Evolutionary conservation across 1,284 basidiomycete species (phyloP).

Genomic region (Fereydounia khargensis): DNA sequence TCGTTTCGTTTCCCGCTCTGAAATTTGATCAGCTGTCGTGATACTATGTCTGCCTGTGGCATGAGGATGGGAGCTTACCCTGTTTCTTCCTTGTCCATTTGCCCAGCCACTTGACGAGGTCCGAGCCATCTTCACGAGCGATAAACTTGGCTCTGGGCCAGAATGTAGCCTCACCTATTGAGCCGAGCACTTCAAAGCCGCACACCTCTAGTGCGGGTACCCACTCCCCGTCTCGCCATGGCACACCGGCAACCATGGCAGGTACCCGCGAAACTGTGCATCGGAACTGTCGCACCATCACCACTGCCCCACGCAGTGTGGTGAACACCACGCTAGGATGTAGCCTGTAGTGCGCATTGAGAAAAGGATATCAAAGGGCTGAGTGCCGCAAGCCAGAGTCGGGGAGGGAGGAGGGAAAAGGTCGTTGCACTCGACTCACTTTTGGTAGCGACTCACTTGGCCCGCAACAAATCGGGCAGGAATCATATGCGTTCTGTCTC

Average conservation of each 20-base stretch:
- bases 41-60: not conserved
- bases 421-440: not conserved
- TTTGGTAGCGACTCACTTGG: slow-evolving; percentile 6
- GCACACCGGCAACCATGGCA: not conserved
- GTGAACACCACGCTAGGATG: slow-evolving; percentile 9
- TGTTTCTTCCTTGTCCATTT: slow-evolving; percentile 4
- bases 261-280: slow-evolving; percentile 3
- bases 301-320: slow-evolving; percentile 14
- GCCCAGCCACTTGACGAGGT: slow-evolving; percentile 9
- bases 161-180: slow-evolving; percentile 17
- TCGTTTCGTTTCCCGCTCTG: too few species aligned
- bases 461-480: slow-evolving; percentile 8
- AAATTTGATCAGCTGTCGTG: not conserved
- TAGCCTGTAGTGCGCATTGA: not conserved
- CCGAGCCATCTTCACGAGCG: not conserved
- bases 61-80: not conserved
- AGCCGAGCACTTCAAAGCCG: slow-evolving; percentile 14
- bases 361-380: not conserved
- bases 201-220: slow-evolving; percentile 14
- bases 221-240: slow-evolving; percentile 10
- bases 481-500: slow-evolving; percentile 24
- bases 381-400: not conserved
- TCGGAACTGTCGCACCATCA: slow-evolving; percentile 10
- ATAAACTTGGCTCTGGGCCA: slow-evolving; percentile 12
- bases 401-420: not conserved